Percentiles rank a stretch among this genome's conserved stretches.
Conservation (phyloP, 2,329 filamentous ascomycete genomes). For the Calonectria multiphialidica region DNA sequence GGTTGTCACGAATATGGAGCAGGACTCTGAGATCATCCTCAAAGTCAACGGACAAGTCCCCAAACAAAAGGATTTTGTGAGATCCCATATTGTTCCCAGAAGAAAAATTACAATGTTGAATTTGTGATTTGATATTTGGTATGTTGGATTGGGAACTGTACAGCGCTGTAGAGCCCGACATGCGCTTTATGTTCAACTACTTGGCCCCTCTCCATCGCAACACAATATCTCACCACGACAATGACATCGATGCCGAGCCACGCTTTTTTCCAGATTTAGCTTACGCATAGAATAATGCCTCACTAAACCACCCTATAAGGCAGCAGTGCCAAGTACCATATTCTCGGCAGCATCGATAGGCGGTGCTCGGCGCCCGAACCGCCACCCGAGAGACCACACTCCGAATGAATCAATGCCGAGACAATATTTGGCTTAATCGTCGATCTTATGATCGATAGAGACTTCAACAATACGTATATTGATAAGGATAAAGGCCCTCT, state of each 20-base stretch:
- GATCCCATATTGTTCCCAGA: conserved; percentile 17
- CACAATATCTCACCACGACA: background rate
- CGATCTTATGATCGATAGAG: background rate
- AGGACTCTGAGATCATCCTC: conserved; percentile 35
- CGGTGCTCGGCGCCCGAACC: conserved; percentile 38
- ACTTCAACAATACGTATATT: background rate
- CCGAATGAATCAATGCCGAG: conserved; percentile 8
- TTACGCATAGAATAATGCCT: background rate
- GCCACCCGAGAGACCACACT: conserved; percentile 25
- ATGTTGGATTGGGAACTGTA: conserved; percentile 10
- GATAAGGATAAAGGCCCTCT: conserved; percentile 23
- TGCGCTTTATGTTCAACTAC: background rate
- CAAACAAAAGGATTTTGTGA: conserved; percentile 36
- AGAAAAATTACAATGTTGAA: conserved; percentile 12
- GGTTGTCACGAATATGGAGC: conserved; percentile 38
- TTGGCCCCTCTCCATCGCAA: background rate
- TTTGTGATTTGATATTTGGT: background rate
- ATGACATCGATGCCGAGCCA: background rate
- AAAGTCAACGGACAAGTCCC: conserved; percentile 40
- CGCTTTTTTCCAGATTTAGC: conserved; percentile 14
- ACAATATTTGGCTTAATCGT: background rate
- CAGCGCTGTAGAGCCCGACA: background rate
- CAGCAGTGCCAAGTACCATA: conserved; percentile 16
- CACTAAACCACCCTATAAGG: background rate
- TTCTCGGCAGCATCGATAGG: conserved; percentile 24